Evolutionary conservation across 2,329 filamentous ascomycete genomes (phyloP).

Genomic region (Arachnomyces sp.): DNA sequence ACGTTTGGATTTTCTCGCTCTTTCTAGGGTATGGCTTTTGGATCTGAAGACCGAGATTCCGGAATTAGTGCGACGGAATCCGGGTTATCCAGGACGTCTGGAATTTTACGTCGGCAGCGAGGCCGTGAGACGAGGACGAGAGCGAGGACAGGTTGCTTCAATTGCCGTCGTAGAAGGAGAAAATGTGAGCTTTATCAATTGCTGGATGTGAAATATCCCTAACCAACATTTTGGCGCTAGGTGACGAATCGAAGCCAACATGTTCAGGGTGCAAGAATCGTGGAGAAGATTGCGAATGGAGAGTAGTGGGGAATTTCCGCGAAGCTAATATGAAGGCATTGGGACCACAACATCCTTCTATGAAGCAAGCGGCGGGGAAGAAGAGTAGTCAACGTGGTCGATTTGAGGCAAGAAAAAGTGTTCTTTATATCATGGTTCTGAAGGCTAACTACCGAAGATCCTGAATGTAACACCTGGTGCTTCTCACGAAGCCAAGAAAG

Average conservation of each 20-base stretch:
- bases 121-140: conserved; percentile 12
- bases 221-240: conserved; percentile 2
- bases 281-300: conserved; percentile 25
- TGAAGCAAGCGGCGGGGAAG: conserved; percentile 17
- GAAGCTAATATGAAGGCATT: conserved; percentile 24
- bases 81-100: too few species aligned
- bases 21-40: too few species aligned
- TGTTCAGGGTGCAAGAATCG: conserved; percentile 25
- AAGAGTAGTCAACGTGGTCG: conserved; percentile 18
- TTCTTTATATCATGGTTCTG: too few species aligned
- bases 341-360: conserved; percentile 23
- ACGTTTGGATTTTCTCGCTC: too few species aligned
- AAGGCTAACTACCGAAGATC: conserved; percentile 12
- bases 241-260: conserved; percentile 24
- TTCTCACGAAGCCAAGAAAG: too few species aligned
- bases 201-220: too few species aligned
- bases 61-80: too few species aligned
- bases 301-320: conserved; percentile 23
- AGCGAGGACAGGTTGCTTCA: conserved; percentile 25
- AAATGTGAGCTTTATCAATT: conserved; percentile 22
- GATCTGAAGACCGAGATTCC: too few species aligned
- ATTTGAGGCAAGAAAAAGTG: conserved; percentile 15
- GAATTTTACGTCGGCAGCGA: too few species aligned
- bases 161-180: conserved; percentile 25
- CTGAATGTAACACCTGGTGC: conserved; percentile 12